phyloP scores from a whole-genome alignment of 2,329 filamentous ascomycete species.

The Talaromyces verruculosus region DNA sequence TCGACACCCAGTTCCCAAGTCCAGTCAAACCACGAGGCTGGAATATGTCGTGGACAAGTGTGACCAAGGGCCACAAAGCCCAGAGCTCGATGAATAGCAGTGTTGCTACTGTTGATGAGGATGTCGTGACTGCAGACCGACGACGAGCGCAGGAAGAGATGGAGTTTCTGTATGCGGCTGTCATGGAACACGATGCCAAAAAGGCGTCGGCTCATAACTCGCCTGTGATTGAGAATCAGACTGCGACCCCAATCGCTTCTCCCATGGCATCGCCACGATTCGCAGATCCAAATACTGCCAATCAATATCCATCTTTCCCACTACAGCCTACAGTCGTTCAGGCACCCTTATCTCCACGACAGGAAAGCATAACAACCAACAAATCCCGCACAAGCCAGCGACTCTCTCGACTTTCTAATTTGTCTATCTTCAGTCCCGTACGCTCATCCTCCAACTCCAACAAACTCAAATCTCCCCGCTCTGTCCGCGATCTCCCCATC shows the following conservation, averaged over 20 bases:
- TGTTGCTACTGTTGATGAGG: constrained; percentile 72
- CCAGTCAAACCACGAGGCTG: constrained; percentile 39
- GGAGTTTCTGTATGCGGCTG: constrained; percentile 85
- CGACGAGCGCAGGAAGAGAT: constrained; percentile 76
- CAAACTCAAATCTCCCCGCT: constrained; percentile 47
- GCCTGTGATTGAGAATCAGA: constrained; percentile 30
- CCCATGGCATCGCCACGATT: constrained; percentile 28
- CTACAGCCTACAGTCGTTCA: constrained; percentile 14
- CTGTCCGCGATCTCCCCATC: constrained; percentile 58
- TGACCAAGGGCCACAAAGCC: constrained; percentile 33
- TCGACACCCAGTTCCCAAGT: constrained; percentile 34
- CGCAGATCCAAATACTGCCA: constrained; percentile 25
- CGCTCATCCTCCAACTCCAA: constrained; percentile 40
- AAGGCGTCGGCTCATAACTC: constrained; percentile 34
- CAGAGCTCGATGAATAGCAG: constrained; percentile 52
- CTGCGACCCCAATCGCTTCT: constrained; percentile 26
- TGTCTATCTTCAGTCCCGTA: constrained; percentile 45
- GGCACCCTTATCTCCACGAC: constrained; percentile 19
- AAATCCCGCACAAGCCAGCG: constrained; percentile 37
- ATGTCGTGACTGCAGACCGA: constrained; percentile 71
- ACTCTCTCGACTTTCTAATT: constrained; percentile 40
- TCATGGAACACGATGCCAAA: constrained; percentile 78
- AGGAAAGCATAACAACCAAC: constrained; percentile 21
- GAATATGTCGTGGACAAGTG: constrained; percentile 41
- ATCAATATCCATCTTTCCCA: constrained; percentile 9